These are phyloP conservation scores for Skeletonema menzelii DNA, from an alignment of 108 stramenopile genomes.

Conservation along the genomic window DNA sequence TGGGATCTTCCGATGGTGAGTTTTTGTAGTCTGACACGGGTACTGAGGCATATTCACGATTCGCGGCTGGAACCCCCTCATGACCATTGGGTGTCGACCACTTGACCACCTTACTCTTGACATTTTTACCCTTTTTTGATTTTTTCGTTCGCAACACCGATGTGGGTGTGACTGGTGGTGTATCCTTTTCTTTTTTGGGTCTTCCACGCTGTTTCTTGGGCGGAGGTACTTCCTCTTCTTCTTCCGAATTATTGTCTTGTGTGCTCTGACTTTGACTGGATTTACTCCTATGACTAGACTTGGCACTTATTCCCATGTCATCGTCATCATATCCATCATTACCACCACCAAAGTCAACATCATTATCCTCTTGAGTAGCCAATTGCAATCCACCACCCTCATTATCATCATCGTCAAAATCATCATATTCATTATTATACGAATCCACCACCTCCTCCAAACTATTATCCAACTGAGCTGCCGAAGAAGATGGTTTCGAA, in stretches of 20 bases:
- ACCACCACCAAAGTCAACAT: conserved; percentile 4
- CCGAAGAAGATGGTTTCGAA: background rate
- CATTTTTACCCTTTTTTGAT: conserved; percentile 19
- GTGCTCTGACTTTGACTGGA: conserved; percentile 8
- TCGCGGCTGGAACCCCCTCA: conserved; percentile 57
- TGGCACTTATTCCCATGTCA: background rate
- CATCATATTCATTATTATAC: conserved; percentile 40
- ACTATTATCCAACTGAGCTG: conserved; percentile 25
- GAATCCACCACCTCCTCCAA: conserved; percentile 42
- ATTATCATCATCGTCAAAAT: conserved; percentile 34
- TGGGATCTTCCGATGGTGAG: conserved; percentile 45
- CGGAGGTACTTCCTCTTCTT: conserved; percentile 10
- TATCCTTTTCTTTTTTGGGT: conserved; percentile 8
- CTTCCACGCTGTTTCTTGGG: conserved; percentile 32
- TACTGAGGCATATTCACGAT: conserved; percentile 59
- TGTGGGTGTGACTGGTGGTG: conserved; percentile 35
- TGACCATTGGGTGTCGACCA: conserved; percentile 46
- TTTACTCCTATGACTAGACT: background rate
- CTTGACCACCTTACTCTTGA: conserved; percentile 25
- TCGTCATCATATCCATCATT: conserved; percentile 21
- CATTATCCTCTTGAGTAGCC: conserved; percentile 26
- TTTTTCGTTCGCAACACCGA: conserved; percentile 32
- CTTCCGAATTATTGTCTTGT: conserved; percentile 3
- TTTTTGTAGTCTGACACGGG: conserved; percentile 69
- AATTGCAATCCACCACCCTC: conserved; percentile 26